A percentile compares a stretch with the other conserved stretches of the same genome.
phyloP scores from a whole-genome alignment of 305 asterid genomes.

The Fraxinus greggii region DNA sequence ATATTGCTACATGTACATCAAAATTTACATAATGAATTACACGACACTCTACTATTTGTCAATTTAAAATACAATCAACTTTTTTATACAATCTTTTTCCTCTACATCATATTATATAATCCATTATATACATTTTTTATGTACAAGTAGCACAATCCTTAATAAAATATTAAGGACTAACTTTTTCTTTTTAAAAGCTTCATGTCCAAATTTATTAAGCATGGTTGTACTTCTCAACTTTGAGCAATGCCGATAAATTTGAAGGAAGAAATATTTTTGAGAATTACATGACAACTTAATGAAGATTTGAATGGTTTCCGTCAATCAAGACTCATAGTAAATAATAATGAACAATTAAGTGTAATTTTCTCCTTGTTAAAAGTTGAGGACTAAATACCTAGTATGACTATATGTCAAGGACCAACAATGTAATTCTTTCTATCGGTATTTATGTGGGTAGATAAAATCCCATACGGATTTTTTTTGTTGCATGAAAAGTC shows the following conservation, averaged over 20 bases:
- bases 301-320: background rate
- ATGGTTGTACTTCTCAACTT: background rate
- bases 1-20: background rate
- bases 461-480: constrained; percentile 11
- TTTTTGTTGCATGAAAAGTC: constrained; percentile 26
- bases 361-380: background rate
- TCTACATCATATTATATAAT: background rate
- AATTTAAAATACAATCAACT: too few species aligned
- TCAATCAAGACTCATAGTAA: background rate
- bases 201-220: background rate
- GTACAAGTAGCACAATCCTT: background rate
- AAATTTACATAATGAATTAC: too few species aligned
- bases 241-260: background rate
- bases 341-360: background rate
- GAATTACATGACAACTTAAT: background rate
- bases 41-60: background rate
- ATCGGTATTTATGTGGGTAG: background rate
- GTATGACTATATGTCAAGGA: background rate
- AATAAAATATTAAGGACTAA: background rate
- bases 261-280: background rate
- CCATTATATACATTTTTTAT: too few species aligned
- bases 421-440: background rate
- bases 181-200: background rate
- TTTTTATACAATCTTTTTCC: too few species aligned
- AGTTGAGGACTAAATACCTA: background rate